A percentile compares a stretch with the other conserved stretches of the same genome.
Evolutionary conservation across 2,329 filamentous ascomycete species (phyloP).

Genomic region (Pseudogymnoascus sp.): DNA sequence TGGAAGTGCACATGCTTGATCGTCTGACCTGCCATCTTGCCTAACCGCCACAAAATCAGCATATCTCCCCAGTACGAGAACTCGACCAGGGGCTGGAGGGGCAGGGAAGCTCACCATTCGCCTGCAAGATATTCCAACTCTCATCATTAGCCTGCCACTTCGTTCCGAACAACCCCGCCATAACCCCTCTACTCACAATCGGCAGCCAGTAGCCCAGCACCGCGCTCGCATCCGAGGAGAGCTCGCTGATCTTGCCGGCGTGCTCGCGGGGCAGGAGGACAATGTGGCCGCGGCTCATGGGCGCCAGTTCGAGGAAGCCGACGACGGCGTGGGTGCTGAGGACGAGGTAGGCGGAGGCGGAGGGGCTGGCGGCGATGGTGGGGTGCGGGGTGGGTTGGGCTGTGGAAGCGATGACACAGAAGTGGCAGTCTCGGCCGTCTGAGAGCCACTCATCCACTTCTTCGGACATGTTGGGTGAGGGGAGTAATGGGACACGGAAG

Average conservation of each 20-base stretch:
- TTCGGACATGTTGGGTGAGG: background rate
- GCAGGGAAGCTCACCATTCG: slow-evolving; percentile 54
- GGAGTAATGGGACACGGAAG: background rate
- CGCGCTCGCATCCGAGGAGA: slow-evolving; percentile 51
- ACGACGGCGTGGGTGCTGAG: slow-evolving; percentile 68
- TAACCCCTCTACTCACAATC: slow-evolving; percentile 60
- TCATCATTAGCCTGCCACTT: slow-evolving; percentile 10
- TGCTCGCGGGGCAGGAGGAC: slow-evolving; percentile 71
- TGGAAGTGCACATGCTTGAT: slow-evolving; percentile 91
- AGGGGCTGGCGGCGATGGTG: slow-evolving; percentile 27
- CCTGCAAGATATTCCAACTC: slow-evolving; percentile 84
- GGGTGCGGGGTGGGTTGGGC: slow-evolving; percentile 39
- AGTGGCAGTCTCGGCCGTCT: slow-evolving; percentile 41
- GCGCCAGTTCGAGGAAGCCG: slow-evolving; percentile 86
- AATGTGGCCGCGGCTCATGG: slow-evolving; percentile 71
- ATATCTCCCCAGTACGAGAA: background rate
- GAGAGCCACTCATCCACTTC: slow-evolving; percentile 13
- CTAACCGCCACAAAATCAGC: slow-evolving; percentile 28
- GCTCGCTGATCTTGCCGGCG: slow-evolving; percentile 64
- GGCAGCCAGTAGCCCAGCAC: slow-evolving; percentile 62
- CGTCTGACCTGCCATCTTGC: slow-evolving; percentile 79
- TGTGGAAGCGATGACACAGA: slow-evolving; percentile 47
- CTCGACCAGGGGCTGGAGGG: background rate
- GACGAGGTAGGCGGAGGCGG: slow-evolving; percentile 51
- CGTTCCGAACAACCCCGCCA: slow-evolving; percentile 62